These are phyloP conservation scores for Flaveria floridana DNA, from an alignment of 140 eudicot genomes.

Conservation along the genomic window DNA sequence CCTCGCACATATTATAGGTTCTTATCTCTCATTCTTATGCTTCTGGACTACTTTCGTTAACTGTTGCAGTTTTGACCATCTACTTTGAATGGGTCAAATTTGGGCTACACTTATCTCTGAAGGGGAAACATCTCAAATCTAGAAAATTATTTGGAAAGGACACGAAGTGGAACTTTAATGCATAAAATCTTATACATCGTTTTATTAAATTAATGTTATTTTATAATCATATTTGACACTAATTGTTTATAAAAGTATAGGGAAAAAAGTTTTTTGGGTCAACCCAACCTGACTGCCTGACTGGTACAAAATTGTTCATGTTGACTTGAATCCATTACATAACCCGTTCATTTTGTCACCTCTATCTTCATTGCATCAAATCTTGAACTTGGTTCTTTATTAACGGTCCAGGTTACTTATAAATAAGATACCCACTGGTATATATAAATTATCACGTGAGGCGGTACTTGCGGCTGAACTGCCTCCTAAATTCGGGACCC, in stretches of 20 bases:
- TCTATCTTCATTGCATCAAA: constrained; percentile 18
- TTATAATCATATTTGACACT: background rate
- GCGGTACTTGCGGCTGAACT: constrained; percentile 78
- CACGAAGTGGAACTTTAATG: background rate
- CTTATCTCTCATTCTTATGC: constrained; percentile 11
- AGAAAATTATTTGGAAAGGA: background rate
- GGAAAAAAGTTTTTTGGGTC: background rate
- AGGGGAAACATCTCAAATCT: background rate
- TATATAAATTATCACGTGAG: constrained; percentile 74
- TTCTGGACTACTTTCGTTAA: background rate
- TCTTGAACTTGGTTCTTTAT: constrained; percentile 11
- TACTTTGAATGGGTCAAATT: background rate
- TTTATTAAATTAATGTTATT: background rate
- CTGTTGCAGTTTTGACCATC: background rate
- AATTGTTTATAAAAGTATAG: background rate
- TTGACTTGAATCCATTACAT: background rate
- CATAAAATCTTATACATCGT: background rate
- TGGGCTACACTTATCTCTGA: background rate
- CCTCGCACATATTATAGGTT: constrained; percentile 74
- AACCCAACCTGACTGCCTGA: background rate
- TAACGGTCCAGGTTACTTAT: constrained; percentile 51
- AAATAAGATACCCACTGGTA: constrained; percentile 66
- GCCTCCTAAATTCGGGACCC: constrained; percentile 59
- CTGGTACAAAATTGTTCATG: background rate
- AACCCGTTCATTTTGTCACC: background rate